Percentiles rank a stretch among this genome's conserved stretches.
These are phyloP conservation scores for Beauveria rudraprayagi DNA, from an alignment of 2,329 filamentous ascomycete genomes.

Conservation along the genomic window DNA sequence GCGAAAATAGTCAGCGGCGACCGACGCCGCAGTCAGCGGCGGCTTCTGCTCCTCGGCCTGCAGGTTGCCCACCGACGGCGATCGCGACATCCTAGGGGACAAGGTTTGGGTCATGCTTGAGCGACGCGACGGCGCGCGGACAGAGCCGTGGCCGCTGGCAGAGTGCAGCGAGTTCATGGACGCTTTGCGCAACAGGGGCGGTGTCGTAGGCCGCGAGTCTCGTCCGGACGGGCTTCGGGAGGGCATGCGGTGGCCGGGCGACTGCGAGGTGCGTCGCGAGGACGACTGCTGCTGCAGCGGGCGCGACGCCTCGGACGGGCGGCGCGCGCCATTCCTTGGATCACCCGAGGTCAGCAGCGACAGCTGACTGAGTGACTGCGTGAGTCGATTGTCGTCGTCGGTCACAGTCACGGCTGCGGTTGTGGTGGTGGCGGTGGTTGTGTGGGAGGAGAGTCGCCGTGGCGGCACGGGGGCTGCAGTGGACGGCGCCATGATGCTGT, in stretches of 20 bases:
- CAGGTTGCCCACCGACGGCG: slow-evolving; percentile 23
- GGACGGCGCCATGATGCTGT: slow-evolving; percentile 19
- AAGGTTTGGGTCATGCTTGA: slow-evolving; percentile 38
- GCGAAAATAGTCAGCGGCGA: slow-evolving; percentile 62
- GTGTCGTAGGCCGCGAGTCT: slow-evolving; percentile 40
- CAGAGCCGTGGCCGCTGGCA: slow-evolving; percentile 30
- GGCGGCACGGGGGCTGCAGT: slow-evolving; percentile 20
- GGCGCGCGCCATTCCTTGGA: slow-evolving; percentile 18
- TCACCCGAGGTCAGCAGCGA: slow-evolving; percentile 28
- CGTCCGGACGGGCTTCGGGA: slow-evolving; percentile 37
- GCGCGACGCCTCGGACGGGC: slow-evolving; percentile 21
- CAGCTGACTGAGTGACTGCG: slow-evolving; percentile 37
- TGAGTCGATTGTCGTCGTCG: slow-evolving; percentile 27
- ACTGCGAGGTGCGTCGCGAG: slow-evolving; percentile 28
- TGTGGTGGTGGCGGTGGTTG: slow-evolving; percentile 10
- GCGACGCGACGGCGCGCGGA: slow-evolving; percentile 36
- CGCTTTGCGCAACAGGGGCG: slow-evolving; percentile 45
- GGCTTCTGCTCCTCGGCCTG: slow-evolving; percentile 25
- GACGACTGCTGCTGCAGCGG: slow-evolving; percentile 30
- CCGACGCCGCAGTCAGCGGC: slow-evolving; percentile 39
- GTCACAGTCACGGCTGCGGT: not conserved
- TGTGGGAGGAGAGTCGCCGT: slow-evolving; percentile 27
- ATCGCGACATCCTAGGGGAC: slow-evolving; percentile 33
- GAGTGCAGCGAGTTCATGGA: slow-evolving; percentile 51
- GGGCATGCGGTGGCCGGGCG: slow-evolving; percentile 28